Conservation (phyloP, 2,329 filamentous ascomycete species). For the Dactylellina drechsleri region DNA sequence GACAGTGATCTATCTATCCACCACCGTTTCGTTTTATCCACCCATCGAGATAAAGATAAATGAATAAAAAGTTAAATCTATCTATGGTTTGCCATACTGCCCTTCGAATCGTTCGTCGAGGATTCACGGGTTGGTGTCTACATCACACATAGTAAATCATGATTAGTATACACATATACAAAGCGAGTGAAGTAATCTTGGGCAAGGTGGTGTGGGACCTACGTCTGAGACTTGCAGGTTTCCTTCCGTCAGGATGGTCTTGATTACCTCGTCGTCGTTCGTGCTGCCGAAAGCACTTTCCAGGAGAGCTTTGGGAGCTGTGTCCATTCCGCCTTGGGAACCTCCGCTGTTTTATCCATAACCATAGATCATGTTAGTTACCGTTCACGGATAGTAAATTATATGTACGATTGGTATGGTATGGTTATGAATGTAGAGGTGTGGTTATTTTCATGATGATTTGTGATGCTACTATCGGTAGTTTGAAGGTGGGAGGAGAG, state of each 20-base stretch:
- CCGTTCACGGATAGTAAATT: neutral
- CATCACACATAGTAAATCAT: neutral
- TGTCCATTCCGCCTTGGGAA: constrained; percentile 44
- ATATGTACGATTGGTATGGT: neutral
- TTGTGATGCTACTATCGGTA: too few species aligned
- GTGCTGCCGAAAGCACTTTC: constrained; percentile 34
- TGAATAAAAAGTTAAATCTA: constrained; percentile 32
- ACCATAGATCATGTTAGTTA: too few species aligned
- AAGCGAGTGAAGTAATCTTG: neutral
- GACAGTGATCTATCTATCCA: too few species aligned
- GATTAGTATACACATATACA: neutral
- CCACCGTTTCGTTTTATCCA: neutral
- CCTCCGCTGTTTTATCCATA: constrained; percentile 28
- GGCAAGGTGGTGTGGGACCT: neutral
- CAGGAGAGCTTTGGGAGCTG: constrained; percentile 38
- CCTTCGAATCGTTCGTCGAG: constrained; percentile 48
- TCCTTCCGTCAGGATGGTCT: constrained; percentile 38
- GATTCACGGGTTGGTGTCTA: constrained; percentile 23
- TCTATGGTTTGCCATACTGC: constrained; percentile 44
- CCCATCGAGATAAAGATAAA: neutral
- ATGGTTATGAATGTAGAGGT: neutral
- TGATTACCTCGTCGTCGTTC: constrained; percentile 40
- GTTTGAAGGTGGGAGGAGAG: neutral
- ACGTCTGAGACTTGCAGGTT: constrained; percentile 25
- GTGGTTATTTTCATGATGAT: too few species aligned